Base-by-base conservation (phyloP, 441 rosid genomes). In the Brassica hybrid region DNA sequence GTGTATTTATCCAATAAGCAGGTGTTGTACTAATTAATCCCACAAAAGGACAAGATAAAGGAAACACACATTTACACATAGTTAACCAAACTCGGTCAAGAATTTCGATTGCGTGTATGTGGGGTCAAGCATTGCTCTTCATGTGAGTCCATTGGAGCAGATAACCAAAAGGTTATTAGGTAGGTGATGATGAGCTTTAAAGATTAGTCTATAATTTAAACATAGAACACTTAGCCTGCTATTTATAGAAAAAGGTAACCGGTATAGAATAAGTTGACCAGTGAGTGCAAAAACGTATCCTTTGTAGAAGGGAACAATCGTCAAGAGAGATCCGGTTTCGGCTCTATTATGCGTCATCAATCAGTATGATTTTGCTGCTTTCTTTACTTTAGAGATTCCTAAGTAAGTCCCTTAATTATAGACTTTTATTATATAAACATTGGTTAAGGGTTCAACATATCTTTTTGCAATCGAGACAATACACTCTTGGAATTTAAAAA, bases 61-160 rank as follows among this genome's bases (percentile, higher is more conserved):
- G 23, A 21, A 21, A 21, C 23, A 21, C 23, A 21, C 23, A 21
- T 21, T 21, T 21, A 21, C 23, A 21, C 23, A 21, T 21, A 21
- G 23, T 21, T 21, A 21, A 21, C 23, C 23, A 21, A 21, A 21
- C 23, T 21, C 23, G 23, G 23, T 21, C 23, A 21, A 21, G 23
- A 21, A 21, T 21, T 21, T 21, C 23, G 23, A 21, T 21, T 21
- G 23, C 23, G 23, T 21, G 23, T 21, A 21, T 21, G 23, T 21
- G 23, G 23, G 23, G 23, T 21, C 23, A 21, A 56, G 72, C 69
- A 66, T 9, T 65, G 74, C 7, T 56, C 69, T 21, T 60, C 36
- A 7, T 71, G 66, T 0, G 83, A 83, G 18, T 61, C 78, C 88
- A 81, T 85, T 65, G 56, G 17, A 12, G 57, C 3, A 5, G 63